Evolutionary conservation across 2,329 filamentous ascomycete genomes (phyloP), one percentile per base, ranked within the genome.

Genomic region (Monosporascus sp.): DNA sequence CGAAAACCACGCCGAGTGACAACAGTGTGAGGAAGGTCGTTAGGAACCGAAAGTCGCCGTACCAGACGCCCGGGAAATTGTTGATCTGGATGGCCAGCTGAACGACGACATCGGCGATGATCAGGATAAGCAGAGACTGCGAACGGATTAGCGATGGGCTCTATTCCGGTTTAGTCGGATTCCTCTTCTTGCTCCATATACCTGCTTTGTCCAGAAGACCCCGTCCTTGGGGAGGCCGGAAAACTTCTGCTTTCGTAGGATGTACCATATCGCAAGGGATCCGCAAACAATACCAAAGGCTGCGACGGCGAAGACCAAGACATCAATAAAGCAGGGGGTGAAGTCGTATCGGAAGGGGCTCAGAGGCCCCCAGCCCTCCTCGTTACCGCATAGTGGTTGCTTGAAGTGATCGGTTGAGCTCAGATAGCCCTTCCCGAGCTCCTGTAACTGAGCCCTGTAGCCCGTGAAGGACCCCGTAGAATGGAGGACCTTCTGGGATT

Each of bases 301-400:
- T 8, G 90, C 89, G 27, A 96, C 89, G 2, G 80, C 74, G 36
- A 88, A 83, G 54, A 97, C 83, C 83, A 90, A 92, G 22, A 96
- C 83, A 69, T 99, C 95, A 64, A 97, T 85, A 68, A 99, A 99
- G 76, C 94, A 99, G 41, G 94, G 93, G 17, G 94, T 97, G 65
- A 99, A 91, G 74, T 99, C 94, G 72, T 90, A 97, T 70, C 93
- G 82, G 61, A 85, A 79, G 37, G 86, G 85, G 72, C 91, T 97
- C 68, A 99, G 69, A 22, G 94, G 94, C 1, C 95, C 95, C 94
- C 94, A 99, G 65, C 94, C 95, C 73, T 97, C 93, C 51, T 79
- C 77, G 72, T 96, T 94, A 70, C 88, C 84, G 74, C 93, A 97
- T 71, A 97, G 77, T 54, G 89, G 85, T 69, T 95, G 88, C 60